Conservation (phyloP, 139 green algal species). For the Chlorella sp. region DNA sequence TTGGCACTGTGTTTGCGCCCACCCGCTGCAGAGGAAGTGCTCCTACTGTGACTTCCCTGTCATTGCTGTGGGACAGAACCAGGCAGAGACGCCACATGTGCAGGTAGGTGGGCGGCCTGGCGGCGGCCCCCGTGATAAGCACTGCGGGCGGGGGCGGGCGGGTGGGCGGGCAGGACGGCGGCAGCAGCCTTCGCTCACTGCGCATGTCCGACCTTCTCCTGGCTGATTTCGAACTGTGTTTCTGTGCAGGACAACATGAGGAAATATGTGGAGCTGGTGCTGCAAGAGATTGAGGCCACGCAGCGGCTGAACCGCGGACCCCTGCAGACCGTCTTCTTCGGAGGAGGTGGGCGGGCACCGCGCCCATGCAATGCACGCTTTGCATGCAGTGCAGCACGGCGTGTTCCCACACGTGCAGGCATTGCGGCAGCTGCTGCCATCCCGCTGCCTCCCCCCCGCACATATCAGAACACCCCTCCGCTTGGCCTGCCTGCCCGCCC, state of each 20-base stretch:
- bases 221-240: neutral
- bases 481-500: neutral
- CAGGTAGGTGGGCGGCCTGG: neutral
- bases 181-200: neutral
- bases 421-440: neutral
- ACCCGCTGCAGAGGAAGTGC: slow-evolving; percentile 72
- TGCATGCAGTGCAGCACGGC: no score
- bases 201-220: neutral
- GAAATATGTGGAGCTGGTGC: slow-evolving; percentile 42
- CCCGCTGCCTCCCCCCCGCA: neutral
- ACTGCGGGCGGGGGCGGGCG: neutral
- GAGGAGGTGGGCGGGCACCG: slow-evolving; percentile 61
- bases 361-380: neutral
- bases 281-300: slow-evolving; percentile 74
- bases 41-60: slow-evolving; percentile 98
- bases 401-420: neutral
- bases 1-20: neutral
- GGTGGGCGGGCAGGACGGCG: neutral
- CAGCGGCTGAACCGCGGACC: slow-evolving; percentile 31
- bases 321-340: slow-evolving; percentile 91
- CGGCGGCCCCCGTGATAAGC: neutral
- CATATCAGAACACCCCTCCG: neutral
- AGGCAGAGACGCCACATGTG: neutral
- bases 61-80: slow-evolving; percentile 63
- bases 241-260: slow-evolving; percentile 38